Evolutionary conservation across 2,329 filamentous ascomycete genomes (phyloP).

Genomic region (Fusarium nematophilum): DNA sequence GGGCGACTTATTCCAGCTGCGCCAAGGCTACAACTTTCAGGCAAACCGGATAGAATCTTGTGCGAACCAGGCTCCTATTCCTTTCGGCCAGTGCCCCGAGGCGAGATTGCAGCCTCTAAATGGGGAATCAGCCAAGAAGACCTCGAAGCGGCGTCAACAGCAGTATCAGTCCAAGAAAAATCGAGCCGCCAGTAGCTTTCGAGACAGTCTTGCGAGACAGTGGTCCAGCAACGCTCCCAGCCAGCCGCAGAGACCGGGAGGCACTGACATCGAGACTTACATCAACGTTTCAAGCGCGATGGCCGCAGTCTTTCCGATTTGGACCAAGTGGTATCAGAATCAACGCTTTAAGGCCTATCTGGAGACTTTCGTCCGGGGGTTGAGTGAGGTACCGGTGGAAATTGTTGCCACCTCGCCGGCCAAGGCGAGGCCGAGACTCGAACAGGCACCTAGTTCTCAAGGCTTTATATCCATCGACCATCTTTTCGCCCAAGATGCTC

Average conservation of each 20-base stretch:
- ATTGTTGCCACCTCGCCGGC: fast-evolving
- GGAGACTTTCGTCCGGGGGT: neutral
- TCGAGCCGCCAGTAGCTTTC: slow-evolving; percentile 1
- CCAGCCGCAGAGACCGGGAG: neutral
- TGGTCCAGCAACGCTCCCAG: slow-evolving; percentile 19
- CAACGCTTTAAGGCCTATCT: slow-evolving; percentile 18
- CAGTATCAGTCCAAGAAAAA: neutral
- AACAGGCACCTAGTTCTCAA: fast-evolving
- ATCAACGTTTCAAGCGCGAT: slow-evolving; percentile 12
- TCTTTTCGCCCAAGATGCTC: slow-evolving; percentile 1
- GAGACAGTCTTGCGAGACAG: neutral
- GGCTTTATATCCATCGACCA: slow-evolving; percentile 21
- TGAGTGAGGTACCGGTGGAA: neutral
- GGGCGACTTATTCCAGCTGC: neutral
- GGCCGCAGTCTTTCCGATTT: neutral
- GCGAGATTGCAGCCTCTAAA: neutral
- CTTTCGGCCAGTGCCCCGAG: neutral
- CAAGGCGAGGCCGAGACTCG: neutral
- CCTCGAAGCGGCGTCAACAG: neutral
- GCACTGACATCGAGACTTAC: neutral
- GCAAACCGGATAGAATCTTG: neutral
- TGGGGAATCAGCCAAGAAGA: neutral
- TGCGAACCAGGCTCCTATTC: neutral
- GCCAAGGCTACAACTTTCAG: neutral
- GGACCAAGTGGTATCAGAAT: slow-evolving; percentile 30